Evolutionary conservation across 768 basidiomycete genomes (phyloP).

Genomic region (Xanthoconium stramineum): DNA sequence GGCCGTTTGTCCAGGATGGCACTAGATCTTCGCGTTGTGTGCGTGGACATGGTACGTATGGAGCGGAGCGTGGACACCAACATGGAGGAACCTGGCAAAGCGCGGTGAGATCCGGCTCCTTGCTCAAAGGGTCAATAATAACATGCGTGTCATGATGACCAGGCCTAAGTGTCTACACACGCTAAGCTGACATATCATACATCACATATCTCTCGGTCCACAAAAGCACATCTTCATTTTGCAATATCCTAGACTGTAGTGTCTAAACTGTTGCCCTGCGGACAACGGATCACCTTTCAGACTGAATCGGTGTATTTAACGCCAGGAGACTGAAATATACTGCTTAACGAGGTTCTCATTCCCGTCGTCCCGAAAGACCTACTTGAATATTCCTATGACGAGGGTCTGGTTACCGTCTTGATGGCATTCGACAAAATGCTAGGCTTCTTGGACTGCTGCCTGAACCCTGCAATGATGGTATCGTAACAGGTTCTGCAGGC

Average conservation of each 20-base stretch:
- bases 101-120: constrained; percentile 2
- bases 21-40: constrained; percentile 38
- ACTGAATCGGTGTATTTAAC: no score
- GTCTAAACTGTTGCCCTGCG: not conserved
- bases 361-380: not conserved
- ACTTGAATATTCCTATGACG: constrained; percentile 1
- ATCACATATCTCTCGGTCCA: no score
- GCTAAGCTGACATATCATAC: no score
- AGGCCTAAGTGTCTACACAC: no score
- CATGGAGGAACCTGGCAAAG: constrained; percentile 16
- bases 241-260: not conserved
- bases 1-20: constrained; percentile 65
- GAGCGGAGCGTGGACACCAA: constrained; percentile 12
- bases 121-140: not conserved
- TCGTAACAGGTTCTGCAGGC: constrained; percentile 78
- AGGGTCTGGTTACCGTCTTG: not conserved
- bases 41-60: constrained; percentile 31
- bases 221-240: no score
- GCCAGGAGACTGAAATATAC: not conserved
- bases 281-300: no score
- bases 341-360: not conserved
- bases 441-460: constrained; percentile 12
- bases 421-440: not conserved
- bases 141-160: no score
- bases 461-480: constrained; percentile 26